Evolutionary conservation across 768 basidiomycete species (phyloP), one percentile per base, ranked within the genome.

Genomic region (Naganishia antarctica): DNA sequence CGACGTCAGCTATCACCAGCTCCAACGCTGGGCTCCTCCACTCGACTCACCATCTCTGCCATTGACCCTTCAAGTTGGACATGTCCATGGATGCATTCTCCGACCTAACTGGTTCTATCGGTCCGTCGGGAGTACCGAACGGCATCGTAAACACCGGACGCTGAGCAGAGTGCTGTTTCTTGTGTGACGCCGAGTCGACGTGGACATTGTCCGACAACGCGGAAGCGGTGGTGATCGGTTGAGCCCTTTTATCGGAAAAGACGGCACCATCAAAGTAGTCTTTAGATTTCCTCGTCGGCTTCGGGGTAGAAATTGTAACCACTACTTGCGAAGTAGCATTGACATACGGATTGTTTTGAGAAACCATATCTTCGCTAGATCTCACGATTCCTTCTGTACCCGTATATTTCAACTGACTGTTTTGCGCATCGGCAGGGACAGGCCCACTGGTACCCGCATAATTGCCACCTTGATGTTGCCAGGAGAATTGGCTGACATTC

Each of bases 51-150:
- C 58, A 50, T 44, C 64, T 60, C 51, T 66, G 49, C 60, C 65
- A 57, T 41, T 40, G 47, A 15, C 73, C 53, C 58, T 69, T 60
- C 21, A 69, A n/a, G n/a, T 66, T 16, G 66, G 62, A 6, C n/a
- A n/a, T n/a, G n/a, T 57, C 34, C 13, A 37, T 57, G 13, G 34
- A 2, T 5, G 34, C 6, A 40, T 26, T 57, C 21, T 37, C 34
- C 1, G 53, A n/a, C n/a, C n/a, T n/a, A n/a, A n/a, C 44, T 47
- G 37, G 2, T 15, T 57, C 9, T 7, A 34, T 9, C 23, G 34
- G 32, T 40, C 53, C 21, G 29, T 49, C 44, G 21, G 65, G 23
- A n/a, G 23, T 57, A 3, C 49, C 46, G 25, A 61, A 13, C 60
- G 59, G 40, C 47, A 58, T 28, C 62, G 62, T 25, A 37, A 41